Percentiles rank a stretch among this genome's conserved stretches.
phyloP scores from a whole-genome alignment of 805 yeast species.

The Kuraishia floccosa region DNA sequence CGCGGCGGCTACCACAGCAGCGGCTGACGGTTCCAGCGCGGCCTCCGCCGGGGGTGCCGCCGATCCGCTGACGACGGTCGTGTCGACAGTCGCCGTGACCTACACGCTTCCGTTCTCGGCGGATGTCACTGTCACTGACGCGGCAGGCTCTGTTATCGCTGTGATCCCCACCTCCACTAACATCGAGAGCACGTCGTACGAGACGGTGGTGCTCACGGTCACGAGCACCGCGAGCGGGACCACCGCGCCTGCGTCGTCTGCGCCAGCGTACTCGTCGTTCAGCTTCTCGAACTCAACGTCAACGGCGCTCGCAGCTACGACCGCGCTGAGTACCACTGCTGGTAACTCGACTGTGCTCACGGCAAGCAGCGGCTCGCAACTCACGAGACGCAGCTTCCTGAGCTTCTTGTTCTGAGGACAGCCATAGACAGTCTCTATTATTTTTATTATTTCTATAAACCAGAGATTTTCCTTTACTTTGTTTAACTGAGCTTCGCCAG shows the following conservation, averaged over 20 bases:
- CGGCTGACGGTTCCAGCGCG: constrained; percentile 3
- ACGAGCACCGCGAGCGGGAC: constrained; percentile 1
- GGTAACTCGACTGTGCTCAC: too few relatives aligned
- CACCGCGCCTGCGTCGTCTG: too few relatives aligned
- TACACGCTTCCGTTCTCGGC: constrained; percentile 18
- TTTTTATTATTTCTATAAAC: too few relatives aligned
- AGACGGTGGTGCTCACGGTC: constrained; percentile 8
- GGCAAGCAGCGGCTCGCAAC: too few relatives aligned
- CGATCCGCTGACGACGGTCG: constrained; percentile 5
- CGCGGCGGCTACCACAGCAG: background rate
- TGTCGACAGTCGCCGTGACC: constrained; percentile 4
- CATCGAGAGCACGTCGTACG: constrained; percentile 12
- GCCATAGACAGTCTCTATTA: too few relatives aligned
- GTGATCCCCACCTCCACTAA: constrained; percentile 17
- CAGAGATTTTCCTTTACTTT: too few relatives aligned
- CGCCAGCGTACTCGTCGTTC: background rate
- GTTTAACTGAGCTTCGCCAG: too few relatives aligned
- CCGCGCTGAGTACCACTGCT: too few relatives aligned
- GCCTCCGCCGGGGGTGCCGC: constrained; percentile 3
- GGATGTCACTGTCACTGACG: constrained; percentile 18
- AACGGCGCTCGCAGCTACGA: constrained; percentile 2
- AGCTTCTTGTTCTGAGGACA: background rate
- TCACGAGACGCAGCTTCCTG: constrained; percentile 3
- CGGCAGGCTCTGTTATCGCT: constrained; percentile 15
- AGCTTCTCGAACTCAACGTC: constrained; percentile 2